Base-by-base conservation (phyloP, 2,329 filamentous ascomycete genomes). In the Botrytis squamosa region DNA sequence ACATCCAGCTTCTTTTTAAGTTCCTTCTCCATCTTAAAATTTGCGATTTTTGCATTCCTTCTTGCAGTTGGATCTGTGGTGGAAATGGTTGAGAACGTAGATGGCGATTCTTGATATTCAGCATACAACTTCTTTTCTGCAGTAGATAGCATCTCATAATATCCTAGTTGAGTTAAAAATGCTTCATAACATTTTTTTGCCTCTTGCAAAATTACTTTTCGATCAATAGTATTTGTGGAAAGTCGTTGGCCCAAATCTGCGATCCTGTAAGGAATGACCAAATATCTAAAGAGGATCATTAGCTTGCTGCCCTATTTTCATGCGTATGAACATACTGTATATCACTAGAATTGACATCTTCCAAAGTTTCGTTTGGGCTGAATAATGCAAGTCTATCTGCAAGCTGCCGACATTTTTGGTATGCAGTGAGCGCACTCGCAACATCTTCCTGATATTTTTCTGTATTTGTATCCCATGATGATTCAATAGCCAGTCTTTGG, bases 321-420 rank as follows among this genome's bases (percentile, higher is more conserved):
- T 42, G 22, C 46, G 12, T 55, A 52, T 2, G 46, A 66, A 78
- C 83, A 74, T 85, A 97, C 84, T 94, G 93, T 46, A 99, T 84
- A 80, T 97, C 91, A n/a, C 88, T 87, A 1, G 95, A 97, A 22
- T 93, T 86, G 46, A 98, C 85, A 83, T 99, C 96, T 75, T 99
- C 96, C 57, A 95, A 83, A 0, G 89, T 88, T 83, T 99, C 96
- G 83, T 99, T 99, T 52, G 90, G 87, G 78, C 94, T 97, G 87
- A 98, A 98, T 71, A 99, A 86, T 0, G 93, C 91, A 40, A 96
- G 86, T 74, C 89, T 87, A 77, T 89, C 86, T 76, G 93, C 89
- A 73, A 93, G 88, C 74, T 88, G 85, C 74, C 92, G 86, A 82
- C 93, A 95, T 81, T 92, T 86, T 79, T 92, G 86, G 83, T 97